A percentile compares a stretch with the other conserved stretches of the same genome.
Conservation (phyloP, 148 eudicot genomes). For the Persicaria maculosa region DNA sequence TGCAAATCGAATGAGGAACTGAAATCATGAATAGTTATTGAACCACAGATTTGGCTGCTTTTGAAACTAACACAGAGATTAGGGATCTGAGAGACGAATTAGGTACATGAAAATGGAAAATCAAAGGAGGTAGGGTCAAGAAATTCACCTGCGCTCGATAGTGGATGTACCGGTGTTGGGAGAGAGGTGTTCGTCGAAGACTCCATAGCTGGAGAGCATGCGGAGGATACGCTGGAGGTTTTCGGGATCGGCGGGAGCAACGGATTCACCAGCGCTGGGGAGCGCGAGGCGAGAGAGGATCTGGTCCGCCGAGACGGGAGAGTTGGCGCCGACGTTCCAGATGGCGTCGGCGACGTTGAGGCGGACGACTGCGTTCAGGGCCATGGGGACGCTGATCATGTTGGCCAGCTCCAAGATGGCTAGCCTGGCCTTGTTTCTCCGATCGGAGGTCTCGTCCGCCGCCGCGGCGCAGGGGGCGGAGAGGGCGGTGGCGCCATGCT, state of each 20-base stretch:
- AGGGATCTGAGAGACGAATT: not conserved
- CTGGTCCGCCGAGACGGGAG: constrained; percentile 35
- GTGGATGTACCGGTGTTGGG: not conserved
- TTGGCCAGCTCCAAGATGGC: constrained; percentile 42
- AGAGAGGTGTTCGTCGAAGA: constrained; percentile 29
- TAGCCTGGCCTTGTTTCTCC: constrained; percentile 34
- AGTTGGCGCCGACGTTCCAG: constrained; percentile 34
- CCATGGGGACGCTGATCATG: constrained; percentile 58
- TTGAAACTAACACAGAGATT: not conserved
- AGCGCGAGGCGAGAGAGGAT: constrained; percentile 25
- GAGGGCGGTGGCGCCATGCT: constrained; percentile 6
- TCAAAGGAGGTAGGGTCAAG: constrained; percentile 5
- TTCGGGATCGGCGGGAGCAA: constrained; percentile 26
- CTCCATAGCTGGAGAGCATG: constrained; percentile 38
- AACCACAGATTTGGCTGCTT: not conserved
- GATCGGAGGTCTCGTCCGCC: constrained; percentile 28
- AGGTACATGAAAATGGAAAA: not conserved
- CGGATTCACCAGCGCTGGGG: not conserved
- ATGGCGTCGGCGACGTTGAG: constrained; percentile 43
- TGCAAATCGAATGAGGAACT: not conserved
- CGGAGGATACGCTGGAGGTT: constrained; percentile 52
- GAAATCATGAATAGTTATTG: not conserved
- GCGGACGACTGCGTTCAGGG: constrained; percentile 42
- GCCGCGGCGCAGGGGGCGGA: not conserved
- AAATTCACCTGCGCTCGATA: not conserved